A percentile compares a stretch with the other conserved stretches of the same genome.
These are phyloP conservation scores for Pichia norvegensis DNA, from an alignment of 1,139 yeast species.

Conservation along the genomic window DNA sequence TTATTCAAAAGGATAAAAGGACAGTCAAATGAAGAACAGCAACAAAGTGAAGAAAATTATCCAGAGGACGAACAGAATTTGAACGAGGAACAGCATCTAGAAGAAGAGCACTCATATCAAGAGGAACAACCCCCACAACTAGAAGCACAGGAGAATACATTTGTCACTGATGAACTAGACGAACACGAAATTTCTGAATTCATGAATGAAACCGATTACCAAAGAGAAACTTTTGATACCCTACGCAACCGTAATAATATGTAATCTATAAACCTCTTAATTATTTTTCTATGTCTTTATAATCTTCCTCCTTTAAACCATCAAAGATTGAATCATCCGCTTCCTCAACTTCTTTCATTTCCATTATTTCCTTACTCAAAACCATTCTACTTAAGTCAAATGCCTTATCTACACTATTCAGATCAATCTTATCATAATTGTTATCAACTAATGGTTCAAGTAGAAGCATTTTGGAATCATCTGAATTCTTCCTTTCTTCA, in stretches of 20 bases:
- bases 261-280: neutral
- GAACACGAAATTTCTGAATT: neutral
- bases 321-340: conserved; percentile 11
- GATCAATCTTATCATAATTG: conserved; percentile 9
- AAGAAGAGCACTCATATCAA: neutral
- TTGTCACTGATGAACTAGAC: neutral
- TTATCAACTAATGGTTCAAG: neutral
- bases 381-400: conserved; percentile 14
- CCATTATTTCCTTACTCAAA: neutral
- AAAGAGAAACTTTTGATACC: conserved; percentile 6
- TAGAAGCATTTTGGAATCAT: neutral
- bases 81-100: neutral
- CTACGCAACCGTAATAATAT: conserved; percentile 2
- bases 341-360: neutral
- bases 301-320: conserved; percentile 17
- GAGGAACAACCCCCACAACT: neutral
- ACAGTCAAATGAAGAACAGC: neutral
- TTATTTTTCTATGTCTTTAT: conserved; percentile 11
- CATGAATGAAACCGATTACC: neutral
- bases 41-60: neutral
- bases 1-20: neutral
- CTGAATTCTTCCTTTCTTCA: neutral
- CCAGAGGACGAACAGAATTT: neutral
- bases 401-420: neutral
- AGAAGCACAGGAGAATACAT: neutral